Percentiles rank a stretch among this genome's conserved stretches.
Conservation (phyloP, 2,329 filamentous ascomycete genomes). For the Huntiella omanensis region DNA sequence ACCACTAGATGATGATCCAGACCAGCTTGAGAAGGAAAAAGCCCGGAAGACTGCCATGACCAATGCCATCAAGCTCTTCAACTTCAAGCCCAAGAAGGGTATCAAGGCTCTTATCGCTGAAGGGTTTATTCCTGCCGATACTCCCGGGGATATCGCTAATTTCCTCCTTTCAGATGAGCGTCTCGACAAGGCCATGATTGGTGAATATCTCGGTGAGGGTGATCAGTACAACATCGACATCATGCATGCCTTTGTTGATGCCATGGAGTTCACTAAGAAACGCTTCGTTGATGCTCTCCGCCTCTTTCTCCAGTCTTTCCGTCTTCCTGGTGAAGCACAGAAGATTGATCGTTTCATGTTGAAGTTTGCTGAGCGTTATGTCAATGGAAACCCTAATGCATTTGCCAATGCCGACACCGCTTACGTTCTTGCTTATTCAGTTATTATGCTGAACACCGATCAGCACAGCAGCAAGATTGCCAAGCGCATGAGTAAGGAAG, state of each 20-base stretch:
- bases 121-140: slow-evolving; percentile 68
- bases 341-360: slow-evolving; percentile 99
- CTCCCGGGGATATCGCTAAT: slow-evolving; percentile 60
- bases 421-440: slow-evolving; percentile 88
- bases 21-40: slow-evolving; percentile 86
- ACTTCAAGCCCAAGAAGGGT: slow-evolving; percentile 92
- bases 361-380: slow-evolving; percentile 93
- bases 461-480: slow-evolving; percentile 75
- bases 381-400: slow-evolving; percentile 85
- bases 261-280: slow-evolving; percentile 81
- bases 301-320: slow-evolving; percentile 84
- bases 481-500: slow-evolving; percentile 80
- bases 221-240: slow-evolving; percentile 86
- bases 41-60: slow-evolving; percentile 80
- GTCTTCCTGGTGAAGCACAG: slow-evolving; percentile 85
- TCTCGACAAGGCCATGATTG: slow-evolving; percentile 79
- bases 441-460: slow-evolving; percentile 93
- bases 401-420: slow-evolving; percentile 97
- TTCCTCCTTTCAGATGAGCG: slow-evolving; percentile 70
- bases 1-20: slow-evolving; percentile 76
- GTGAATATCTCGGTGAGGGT: slow-evolving; percentile 86
- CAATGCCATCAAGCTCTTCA: slow-evolving; percentile 81
- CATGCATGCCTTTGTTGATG: slow-evolving; percentile 95
- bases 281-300: slow-evolving; percentile 85
- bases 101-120: slow-evolving; percentile 69